Base-by-base conservation (phyloP, 2,329 filamentous ascomycete genomes). In the Paraconiothyrium sp. region DNA sequence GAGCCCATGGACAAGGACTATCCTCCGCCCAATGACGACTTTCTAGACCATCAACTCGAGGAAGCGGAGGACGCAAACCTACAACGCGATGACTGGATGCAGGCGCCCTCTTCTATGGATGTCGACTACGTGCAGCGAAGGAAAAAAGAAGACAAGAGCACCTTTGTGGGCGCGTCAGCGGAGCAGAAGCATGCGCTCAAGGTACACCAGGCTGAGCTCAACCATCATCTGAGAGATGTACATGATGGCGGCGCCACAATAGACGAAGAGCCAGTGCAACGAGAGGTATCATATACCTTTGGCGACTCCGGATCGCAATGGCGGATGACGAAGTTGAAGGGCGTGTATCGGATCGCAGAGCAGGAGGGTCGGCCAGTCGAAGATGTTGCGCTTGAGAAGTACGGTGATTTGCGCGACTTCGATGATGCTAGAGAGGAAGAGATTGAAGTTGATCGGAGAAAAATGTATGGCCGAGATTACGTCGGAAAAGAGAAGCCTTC, bases 301-400 rank as follows among this genome's bases (percentile, higher is more conserved):
- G 95, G 96, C 20, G 95, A 99, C 76, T 82, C 87, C 7, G 94
- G 95, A 0, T 94, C 94, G 14, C 88, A 93, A 70, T 99, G 96
- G 95, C 90, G 96, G 54, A 97, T 99, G 94, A 97, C 91, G 6
- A 97, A 94, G 78, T 86, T 99, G 35, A 93, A 91, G 67, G 91
- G 89, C 11, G 92, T 97, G 1, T 97, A 97, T 77, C 86, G 88
- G 30, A 86, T 90, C 57, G 92, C 93, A 0, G 85, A 96, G 68
- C 90, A 95, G 70, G 89, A 84, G 0, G 89, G 89, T 0, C 85
- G 85, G n/a, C 72, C 87, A 0, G 84, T 96, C 0, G 94, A 98
- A 7, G 92, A 97, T 0, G 83, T 98, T 52, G 95, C 94, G 0
- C 71, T 91, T 41, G 91, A 97, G 69, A 86, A 92, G 13, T 97